phyloP scores from a whole-genome alignment of 2,329 filamentous ascomycete genomes.

The Colletotrichum sp. region DNA sequence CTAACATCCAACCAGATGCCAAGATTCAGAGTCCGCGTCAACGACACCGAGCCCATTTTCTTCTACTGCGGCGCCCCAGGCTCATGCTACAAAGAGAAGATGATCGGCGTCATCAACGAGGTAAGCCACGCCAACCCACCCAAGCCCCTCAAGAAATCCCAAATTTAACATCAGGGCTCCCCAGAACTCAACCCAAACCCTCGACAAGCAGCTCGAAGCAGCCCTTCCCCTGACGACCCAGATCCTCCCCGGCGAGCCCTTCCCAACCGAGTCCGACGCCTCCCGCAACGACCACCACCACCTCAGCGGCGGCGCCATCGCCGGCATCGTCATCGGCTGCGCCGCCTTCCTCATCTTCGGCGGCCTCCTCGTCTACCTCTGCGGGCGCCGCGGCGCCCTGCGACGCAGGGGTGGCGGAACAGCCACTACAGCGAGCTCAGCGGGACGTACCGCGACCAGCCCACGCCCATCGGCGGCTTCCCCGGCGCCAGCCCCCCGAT shows the following conservation, averaged over 20 bases:
- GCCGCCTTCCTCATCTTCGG: slow-evolving; percentile 49
- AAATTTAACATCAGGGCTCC: slow-evolving; percentile 12
- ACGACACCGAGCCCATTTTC: slow-evolving; percentile 68
- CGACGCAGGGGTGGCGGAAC: slow-evolving; percentile 26
- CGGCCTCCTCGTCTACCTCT: slow-evolving; percentile 52
- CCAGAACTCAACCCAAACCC: slow-evolving; percentile 51
- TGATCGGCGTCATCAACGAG: slow-evolving; percentile 80
- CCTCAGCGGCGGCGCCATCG: slow-evolving; percentile 55
- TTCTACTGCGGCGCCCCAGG: slow-evolving; percentile 73
- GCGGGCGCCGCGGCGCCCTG: slow-evolving; percentile 43
- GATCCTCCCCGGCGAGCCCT: slow-evolving; percentile 60
- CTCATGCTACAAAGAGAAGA: slow-evolving; percentile 69
- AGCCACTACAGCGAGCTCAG: slow-evolving; percentile 26
- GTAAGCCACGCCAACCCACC: slow-evolving; percentile 39
- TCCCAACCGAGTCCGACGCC: slow-evolving; percentile 51
- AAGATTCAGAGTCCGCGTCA: slow-evolving; percentile 51
- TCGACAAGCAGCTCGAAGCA: slow-evolving; percentile 50
- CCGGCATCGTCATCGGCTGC: slow-evolving; percentile 62
- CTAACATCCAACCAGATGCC: slow-evolving; percentile 46
- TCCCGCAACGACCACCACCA: slow-evolving; percentile 13
- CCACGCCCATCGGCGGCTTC: neutral
- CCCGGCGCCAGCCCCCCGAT: slow-evolving; percentile 21
- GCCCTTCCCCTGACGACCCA: slow-evolving; percentile 55
- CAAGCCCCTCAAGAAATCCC: neutral
- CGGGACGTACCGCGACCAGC: slow-evolving; percentile 24